A percentile compares a stretch with the other conserved stretches of the same genome.
phyloP scores from a whole-genome alignment of 805 yeast species.

The Hanseniaspora vineae region DNA sequence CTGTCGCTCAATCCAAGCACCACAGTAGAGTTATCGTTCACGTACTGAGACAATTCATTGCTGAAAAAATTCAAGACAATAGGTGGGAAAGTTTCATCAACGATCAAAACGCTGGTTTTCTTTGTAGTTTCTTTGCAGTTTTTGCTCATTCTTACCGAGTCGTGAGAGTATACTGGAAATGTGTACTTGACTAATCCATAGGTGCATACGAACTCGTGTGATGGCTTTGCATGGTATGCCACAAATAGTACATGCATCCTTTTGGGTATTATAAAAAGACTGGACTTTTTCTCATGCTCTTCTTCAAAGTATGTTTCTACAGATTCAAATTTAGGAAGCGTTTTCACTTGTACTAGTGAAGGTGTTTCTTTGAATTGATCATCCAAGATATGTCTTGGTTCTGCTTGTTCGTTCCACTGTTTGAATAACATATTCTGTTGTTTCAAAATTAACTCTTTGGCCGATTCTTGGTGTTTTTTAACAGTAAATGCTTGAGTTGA shows the following conservation, averaged over 20 bases:
- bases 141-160: not conserved
- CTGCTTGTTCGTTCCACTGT: conserved; percentile 35
- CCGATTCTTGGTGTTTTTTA: conserved; percentile 9
- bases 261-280: not conserved
- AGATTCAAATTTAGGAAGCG: conserved; percentile 1
- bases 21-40: not conserved
- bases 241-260: conserved; percentile 7
- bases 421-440: conserved; percentile 25
- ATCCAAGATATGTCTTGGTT: conserved; percentile 37
- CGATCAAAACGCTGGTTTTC: conserved; percentile 1
- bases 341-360: conserved; percentile 6
- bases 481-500: not conserved
- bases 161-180: not conserved
- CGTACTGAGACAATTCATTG: not conserved
- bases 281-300: not conserved
- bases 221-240: conserved; percentile 8
- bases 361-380: conserved; percentile 11
- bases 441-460: not conserved
- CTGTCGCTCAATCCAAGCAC: not conserved
- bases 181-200: not conserved
- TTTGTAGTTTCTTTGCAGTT: conserved; percentile 1
- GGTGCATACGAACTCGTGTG: not conserved
- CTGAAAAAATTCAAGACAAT: conserved; percentile 2
- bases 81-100: conserved; percentile 4
- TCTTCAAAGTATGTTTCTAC: not conserved